Evolutionary conservation across 805 yeast genomes (phyloP).

Genomic region (Lipomyces spencermartinsiae): DNA sequence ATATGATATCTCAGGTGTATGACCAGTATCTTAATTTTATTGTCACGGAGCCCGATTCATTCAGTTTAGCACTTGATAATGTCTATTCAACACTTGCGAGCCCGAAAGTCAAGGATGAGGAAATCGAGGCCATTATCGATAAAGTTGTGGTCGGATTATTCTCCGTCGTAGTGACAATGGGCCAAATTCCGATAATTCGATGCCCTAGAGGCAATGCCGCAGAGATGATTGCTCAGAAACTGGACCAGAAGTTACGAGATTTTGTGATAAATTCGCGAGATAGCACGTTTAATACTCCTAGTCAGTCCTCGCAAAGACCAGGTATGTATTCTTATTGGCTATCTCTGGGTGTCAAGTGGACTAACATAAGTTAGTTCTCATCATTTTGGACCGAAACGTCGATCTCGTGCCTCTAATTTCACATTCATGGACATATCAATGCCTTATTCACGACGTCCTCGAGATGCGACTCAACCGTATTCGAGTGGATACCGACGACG

Average conservation of each 20-base stretch:
- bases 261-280: slow-evolving; percentile 74
- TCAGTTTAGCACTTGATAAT: slow-evolving; percentile 71
- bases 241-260: slow-evolving; percentile 84
- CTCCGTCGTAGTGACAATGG: slow-evolving; percentile 58
- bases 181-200: slow-evolving; percentile 83
- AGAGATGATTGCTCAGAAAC: slow-evolving; percentile 85
- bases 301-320: slow-evolving; percentile 20
- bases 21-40: slow-evolving; percentile 93
- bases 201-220: slow-evolving; percentile 95
- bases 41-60: slow-evolving; percentile 91
- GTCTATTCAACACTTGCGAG: slow-evolving; percentile 73
- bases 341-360: slow-evolving; percentile 9
- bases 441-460: slow-evolving; percentile 93
- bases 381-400: slow-evolving; percentile 84
- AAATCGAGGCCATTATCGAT: slow-evolving; percentile 71
- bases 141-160: slow-evolving; percentile 79
- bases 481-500: slow-evolving; percentile 54
- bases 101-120: slow-evolving; percentile 75
- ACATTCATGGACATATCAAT: slow-evolving; percentile 97
- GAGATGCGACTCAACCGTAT: slow-evolving; percentile 82
- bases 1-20: slow-evolving; percentile 80
- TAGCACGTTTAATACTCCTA: slow-evolving; percentile 28
- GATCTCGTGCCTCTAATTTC: slow-evolving; percentile 93
- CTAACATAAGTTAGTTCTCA: slow-evolving; percentile 56
- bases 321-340: slow-evolving; percentile 12